Base-by-base conservation (phyloP, 2,329 filamentous ascomycete species). In the Venturia carpophila region DNA sequence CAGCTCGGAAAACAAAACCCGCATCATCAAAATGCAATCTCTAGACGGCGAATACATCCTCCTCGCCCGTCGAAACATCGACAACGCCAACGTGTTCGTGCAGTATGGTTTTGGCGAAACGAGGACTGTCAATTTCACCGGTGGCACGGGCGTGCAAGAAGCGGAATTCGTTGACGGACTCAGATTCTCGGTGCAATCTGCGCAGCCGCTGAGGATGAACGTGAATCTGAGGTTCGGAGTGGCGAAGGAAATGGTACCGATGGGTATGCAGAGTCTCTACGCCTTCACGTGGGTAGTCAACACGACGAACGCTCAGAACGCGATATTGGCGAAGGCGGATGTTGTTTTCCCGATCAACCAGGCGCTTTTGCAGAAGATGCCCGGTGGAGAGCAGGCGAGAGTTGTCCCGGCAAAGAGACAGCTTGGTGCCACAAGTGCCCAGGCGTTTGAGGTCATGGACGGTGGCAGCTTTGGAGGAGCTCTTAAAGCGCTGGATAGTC, bases 41-140 rank as follows among this genome's bases (percentile, higher is more conserved):
- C 37, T 74, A 6, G 70, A 71, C 47, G 73, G 73, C 13, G 72
- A 75, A 61, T 73, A 73, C 55, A 69, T 71, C 65, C 70, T 74
- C 4, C 67, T 75, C 10, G 73, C 71, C 6, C 68, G 72, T 24
- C 68, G 68, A 37, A 71, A 68, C 0, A 64, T 67, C 7, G 73
- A 75, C 58, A 67, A 63, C 2, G 64, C 68, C 4, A 73, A 74
- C 45, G 71, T 73, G 19, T 74, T 74, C 64, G 69, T 74, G 15
- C 73, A 75, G 49, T 74, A 74, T 60, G 73, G 73, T 1, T 69
- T 72, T 45, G 72, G 72, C 3, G 71, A 68, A 10, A 73, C 71
- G 1, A 67, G 71, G 13, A 74, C 72, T 1, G 71, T 71, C 10
- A 73, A 72, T 63, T 55, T 73, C 21, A 73, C 71, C 5, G 68